Evolutionary conservation across 371 early-diverging fungal species (phyloP), one percentile per base, ranked within the genome.

Genomic region (Syncephalastrum sp.): DNA sequence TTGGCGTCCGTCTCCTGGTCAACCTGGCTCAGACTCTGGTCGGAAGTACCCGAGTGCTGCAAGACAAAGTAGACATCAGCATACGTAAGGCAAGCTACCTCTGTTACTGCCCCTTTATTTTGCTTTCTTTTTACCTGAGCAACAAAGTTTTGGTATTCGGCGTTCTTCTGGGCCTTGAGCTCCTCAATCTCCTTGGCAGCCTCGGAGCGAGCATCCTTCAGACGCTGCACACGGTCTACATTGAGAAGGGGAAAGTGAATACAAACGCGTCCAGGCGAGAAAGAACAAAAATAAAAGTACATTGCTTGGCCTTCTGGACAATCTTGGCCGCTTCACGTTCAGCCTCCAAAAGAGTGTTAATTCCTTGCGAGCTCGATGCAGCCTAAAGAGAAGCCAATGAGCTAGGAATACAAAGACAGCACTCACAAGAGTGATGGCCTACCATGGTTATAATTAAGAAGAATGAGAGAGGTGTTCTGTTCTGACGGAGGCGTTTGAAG

Each of bases 151-250:
- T 82, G 82, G 54, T 93, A 92, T 76, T 96, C 94, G 16, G 72
- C 67, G 59, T 88, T 84, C 83, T 95, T 96, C 70, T 84, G 81
- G 29, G 82, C 82, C 79, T 95, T 94, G 50, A 96, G 79, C 27
- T 79, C 81, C 47, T 92, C 90, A 57, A 97, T 94, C 57, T 95
- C 98, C 77, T 93, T 93, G 56, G 85, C 82, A 19, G 98, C 98
- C 65, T 95, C 96, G 10, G 87, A 81, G 56, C 96, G 90, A 42
- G 98, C 98, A 73, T 93, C 96, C 83, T 95, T 95, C 51, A 96
- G 79, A 47, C 94, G 82, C 74, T 94, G 88, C 50, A 90, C 86
- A 59, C 98, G 92, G 77, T 95, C 98, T 96, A 68, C 0, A 43
- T 5, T 16, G 4, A 16, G 33, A 23, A 12, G 10, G 10, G 27